Conservation (phyloP, 2,329 filamentous ascomycete genomes). For the Rhynchosporium agropyri region DNA sequence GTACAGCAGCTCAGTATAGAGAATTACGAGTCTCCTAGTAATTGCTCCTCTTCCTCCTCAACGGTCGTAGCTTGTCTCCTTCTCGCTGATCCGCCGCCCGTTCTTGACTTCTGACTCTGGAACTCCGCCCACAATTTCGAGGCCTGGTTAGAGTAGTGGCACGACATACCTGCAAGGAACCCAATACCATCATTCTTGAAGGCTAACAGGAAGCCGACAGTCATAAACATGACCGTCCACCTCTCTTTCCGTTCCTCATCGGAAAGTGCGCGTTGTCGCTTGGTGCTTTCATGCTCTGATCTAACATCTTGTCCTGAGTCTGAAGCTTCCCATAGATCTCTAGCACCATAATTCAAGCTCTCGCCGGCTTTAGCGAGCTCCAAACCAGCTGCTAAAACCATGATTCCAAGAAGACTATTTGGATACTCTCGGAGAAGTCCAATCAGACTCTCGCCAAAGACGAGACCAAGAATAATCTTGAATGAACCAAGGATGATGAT, state of each 20-base stretch:
- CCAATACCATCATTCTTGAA: slow-evolving; percentile 91
- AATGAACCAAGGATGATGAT: slow-evolving; percentile 76
- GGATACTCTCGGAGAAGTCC: slow-evolving; percentile 74
- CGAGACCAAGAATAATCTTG: slow-evolving; percentile 75
- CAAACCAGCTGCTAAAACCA: slow-evolving; percentile 87
- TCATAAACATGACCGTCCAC: slow-evolving; percentile 90
- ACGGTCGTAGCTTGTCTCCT: slow-evolving; percentile 20
- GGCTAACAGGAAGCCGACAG: slow-evolving; percentile 77
- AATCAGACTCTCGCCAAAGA: slow-evolving; percentile 75
- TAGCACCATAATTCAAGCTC: slow-evolving; percentile 73
- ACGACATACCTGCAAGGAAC: slow-evolving; percentile 79
- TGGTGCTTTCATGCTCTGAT: slow-evolving; percentile 35
- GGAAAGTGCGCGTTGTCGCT: slow-evolving; percentile 55
- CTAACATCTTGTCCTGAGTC: slow-evolving; percentile 42
- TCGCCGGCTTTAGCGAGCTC: slow-evolving; percentile 86
- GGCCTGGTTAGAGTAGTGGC: slow-evolving; percentile 66
- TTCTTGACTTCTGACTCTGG: slow-evolving; percentile 22
- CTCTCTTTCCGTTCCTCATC: slow-evolving; percentile 72
- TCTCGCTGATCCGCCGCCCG: slow-evolving; percentile 16
- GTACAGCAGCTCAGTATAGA: not conserved
- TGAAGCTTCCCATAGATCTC: slow-evolving; percentile 61
- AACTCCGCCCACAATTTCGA: slow-evolving; percentile 27
- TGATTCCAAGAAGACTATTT: slow-evolving; percentile 74
- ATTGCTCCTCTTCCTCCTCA: slow-evolving; percentile 27
- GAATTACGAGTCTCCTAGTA: slow-evolving; percentile 16